A percentile compares a stretch with the other conserved stretches of the same genome.
Evolutionary conservation across 2,329 filamentous ascomycete genomes (phyloP).

Genomic region (Trichoderma hamatum): DNA sequence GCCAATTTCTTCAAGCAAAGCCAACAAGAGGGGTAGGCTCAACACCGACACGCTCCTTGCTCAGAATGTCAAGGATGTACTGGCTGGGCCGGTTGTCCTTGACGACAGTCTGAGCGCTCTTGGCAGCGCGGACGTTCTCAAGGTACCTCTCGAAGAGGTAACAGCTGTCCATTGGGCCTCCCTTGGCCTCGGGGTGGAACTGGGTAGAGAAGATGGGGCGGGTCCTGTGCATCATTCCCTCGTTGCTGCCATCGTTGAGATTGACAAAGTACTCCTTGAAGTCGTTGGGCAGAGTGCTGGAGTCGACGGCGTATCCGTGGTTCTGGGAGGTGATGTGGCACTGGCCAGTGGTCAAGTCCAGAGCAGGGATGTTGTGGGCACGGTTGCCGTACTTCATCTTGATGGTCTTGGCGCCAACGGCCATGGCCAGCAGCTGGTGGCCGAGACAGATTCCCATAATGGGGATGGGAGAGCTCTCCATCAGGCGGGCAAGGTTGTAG

Average conservation of each 20-base stretch:
- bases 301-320: constrained; percentile 95
- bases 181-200: constrained; percentile 98
- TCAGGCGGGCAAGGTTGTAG: constrained; percentile 86
- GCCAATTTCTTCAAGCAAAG: constrained; percentile 43
- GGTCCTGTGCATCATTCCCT: constrained; percentile 94
- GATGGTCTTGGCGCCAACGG: constrained; percentile 84
- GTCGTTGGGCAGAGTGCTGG: constrained; percentile 75
- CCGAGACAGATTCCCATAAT: constrained; percentile 98
- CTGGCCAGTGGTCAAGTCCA: constrained; percentile 92
- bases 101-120: constrained; percentile 75
- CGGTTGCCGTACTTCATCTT: constrained; percentile 99
- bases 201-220: constrained; percentile 98
- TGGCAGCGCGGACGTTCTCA: constrained; percentile 86
- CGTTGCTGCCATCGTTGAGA: constrained; percentile 95
- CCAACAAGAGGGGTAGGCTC: constrained; percentile 63
- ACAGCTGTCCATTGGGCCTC: constrained; percentile 90
- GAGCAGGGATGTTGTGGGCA: constrained; percentile 95
- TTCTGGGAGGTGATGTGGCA: constrained; percentile 99
- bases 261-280: constrained; percentile 99
- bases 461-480: constrained; percentile 87
- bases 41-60: constrained; percentile 94
- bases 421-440: constrained; percentile 91
- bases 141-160: constrained; percentile 98
- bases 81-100: constrained; percentile 87
- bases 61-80: constrained; percentile 85